These are phyloP conservation scores for Candida andamanensis DNA, from an alignment of 805 yeast species.

Conservation along the genomic window DNA sequence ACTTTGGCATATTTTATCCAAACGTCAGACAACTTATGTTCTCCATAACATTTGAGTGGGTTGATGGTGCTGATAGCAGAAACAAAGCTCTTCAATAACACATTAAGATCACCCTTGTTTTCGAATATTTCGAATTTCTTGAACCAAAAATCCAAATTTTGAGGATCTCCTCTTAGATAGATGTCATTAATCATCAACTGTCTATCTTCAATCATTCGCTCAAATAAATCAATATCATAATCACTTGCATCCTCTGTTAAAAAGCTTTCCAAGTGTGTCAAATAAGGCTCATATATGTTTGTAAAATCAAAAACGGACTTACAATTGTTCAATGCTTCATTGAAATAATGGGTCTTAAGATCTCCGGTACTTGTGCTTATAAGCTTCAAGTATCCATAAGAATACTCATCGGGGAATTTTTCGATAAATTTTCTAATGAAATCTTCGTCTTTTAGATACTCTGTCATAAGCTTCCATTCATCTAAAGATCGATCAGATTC, in stretches of 20 bases:
- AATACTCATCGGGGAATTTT: conserved; percentile 56
- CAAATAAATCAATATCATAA: conserved; percentile 42
- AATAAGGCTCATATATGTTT: conserved; percentile 53
- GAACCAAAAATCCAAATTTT: conserved; percentile 66
- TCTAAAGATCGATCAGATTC: conserved; percentile 1
- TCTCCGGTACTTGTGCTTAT: conserved; percentile 28
- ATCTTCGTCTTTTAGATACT: conserved; percentile 13
- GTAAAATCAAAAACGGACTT: conserved; percentile 58
- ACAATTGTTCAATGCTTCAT: conserved; percentile 43
- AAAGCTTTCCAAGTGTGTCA: conserved; percentile 3
- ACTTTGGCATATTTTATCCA: conserved; percentile 70
- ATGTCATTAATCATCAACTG: conserved; percentile 62
- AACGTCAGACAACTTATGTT: conserved; percentile 44
- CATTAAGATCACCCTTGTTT: conserved; percentile 30
- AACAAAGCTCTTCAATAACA: conserved; percentile 48
- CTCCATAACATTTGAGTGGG: conserved; percentile 43
- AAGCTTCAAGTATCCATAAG: conserved; percentile 42
- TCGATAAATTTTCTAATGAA: conserved; percentile 10
- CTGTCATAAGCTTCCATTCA: conserved; percentile 23
- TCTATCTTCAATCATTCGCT: conserved; percentile 52
- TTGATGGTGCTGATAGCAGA: conserved; percentile 63
- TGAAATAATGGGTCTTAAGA: conserved; percentile 33
- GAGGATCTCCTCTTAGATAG: conserved; percentile 53
- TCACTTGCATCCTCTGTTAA: conserved; percentile 7
- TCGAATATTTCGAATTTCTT: conserved; percentile 46